phyloP scores from a whole-genome alignment of 2,329 filamentous ascomycete species.

The Grosmannia penicillata region DNA sequence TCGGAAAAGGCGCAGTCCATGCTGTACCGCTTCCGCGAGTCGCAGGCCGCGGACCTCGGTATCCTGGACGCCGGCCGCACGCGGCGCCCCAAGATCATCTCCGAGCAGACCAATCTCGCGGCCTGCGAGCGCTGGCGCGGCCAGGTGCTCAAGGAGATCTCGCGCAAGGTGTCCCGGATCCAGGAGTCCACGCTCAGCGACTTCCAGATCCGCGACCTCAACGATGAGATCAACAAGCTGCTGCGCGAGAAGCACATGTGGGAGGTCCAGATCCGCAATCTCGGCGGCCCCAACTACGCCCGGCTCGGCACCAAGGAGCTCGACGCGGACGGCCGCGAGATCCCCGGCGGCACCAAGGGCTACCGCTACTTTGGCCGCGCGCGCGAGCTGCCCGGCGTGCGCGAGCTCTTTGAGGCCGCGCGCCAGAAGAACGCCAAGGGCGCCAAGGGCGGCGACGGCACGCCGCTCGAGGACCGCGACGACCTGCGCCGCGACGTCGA shows the following conservation, averaged over 20 bases:
- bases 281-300: slow-evolving; percentile 98
- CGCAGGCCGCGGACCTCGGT: slow-evolving; percentile 87
- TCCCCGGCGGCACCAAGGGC: slow-evolving; percentile 50
- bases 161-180: slow-evolving; percentile 90
- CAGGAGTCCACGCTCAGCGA: slow-evolving; percentile 85
- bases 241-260: slow-evolving; percentile 99
- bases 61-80: slow-evolving; percentile 88
- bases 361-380: slow-evolving; percentile 92
- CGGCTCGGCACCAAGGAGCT: slow-evolving; percentile 46
- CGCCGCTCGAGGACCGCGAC: slow-evolving; percentile 50
- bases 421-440: slow-evolving; percentile 24
- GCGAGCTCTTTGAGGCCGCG: slow-evolving; percentile 84
- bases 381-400: slow-evolving; percentile 75
- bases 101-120: slow-evolving; percentile 68
- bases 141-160: slow-evolving; percentile 93
- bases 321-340: slow-evolving; percentile 59
- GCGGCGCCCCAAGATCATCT: slow-evolving; percentile 82
- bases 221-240: slow-evolving; percentile 98
- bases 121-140: slow-evolving; percentile 96
- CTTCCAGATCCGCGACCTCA: slow-evolving; percentile 92
- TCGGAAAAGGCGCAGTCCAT: slow-evolving; percentile 98
- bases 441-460: slow-evolving; percentile 23
- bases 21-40: slow-evolving; percentile 98
- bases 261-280: slow-evolving; percentile 89
- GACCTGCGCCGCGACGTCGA: slow-evolving; percentile 68